Evolutionary conservation across 805 yeast genomes (phyloP).

Genomic region (Pichia paraexigua): DNA sequence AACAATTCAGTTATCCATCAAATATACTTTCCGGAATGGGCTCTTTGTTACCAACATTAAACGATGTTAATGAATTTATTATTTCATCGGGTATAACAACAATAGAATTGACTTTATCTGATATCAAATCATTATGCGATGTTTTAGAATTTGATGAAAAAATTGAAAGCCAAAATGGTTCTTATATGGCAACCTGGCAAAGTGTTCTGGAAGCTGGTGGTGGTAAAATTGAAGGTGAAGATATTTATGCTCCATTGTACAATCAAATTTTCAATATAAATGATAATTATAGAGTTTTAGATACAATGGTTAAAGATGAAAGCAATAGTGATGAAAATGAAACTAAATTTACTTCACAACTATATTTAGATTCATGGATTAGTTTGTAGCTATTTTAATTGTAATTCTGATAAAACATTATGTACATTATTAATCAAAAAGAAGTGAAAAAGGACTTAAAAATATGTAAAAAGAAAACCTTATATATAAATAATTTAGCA

Average conservation of each 20-base stretch:
- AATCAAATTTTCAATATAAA: slow-evolving; percentile 23
- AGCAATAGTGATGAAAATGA: slow-evolving; percentile 11
- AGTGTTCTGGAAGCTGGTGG: slow-evolving; percentile 67
- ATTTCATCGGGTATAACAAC: slow-evolving; percentile 64
- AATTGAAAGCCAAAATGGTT: slow-evolving; percentile 57
- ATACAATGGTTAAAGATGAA: slow-evolving; percentile 13
- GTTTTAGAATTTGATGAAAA: slow-evolving; percentile 84
- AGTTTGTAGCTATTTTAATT: slow-evolving; percentile 10
- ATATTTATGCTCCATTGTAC: slow-evolving; percentile 23
- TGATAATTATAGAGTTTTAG: slow-evolving; percentile 27
- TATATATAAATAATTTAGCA: not conserved
- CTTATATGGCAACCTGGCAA: slow-evolving; percentile 78
- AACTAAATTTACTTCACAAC: slow-evolving; percentile 1
- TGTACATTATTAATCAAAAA: not conserved
- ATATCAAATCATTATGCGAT: slow-evolving; percentile 77
- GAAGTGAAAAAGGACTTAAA: not conserved
- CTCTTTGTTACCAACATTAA: slow-evolving; percentile 58
- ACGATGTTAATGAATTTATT: slow-evolving; percentile 70
- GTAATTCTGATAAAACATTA: not conserved
- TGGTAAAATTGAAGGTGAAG: slow-evolving; percentile 26
- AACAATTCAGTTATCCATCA: slow-evolving; percentile 24
- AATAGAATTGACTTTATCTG: slow-evolving; percentile 66
- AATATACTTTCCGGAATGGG: slow-evolving; percentile 15
- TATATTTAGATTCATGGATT: slow-evolving; percentile 28
- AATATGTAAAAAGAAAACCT: not conserved